phyloP scores from a whole-genome alignment of 2,329 filamentous ascomycete genomes.

The Cryphonectria radicalis region DNA sequence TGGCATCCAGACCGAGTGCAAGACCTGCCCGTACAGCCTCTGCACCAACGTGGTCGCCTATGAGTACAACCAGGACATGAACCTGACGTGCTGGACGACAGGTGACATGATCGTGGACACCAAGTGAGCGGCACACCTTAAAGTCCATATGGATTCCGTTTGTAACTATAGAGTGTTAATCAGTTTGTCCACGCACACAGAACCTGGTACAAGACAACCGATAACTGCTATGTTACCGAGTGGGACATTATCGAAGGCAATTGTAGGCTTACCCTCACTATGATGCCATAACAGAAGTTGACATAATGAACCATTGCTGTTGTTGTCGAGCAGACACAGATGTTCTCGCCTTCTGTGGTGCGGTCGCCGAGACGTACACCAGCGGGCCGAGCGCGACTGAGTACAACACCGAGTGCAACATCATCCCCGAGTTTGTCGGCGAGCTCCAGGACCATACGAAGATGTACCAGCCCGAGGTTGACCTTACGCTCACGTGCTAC shows the following conservation, averaged over 20 bases:
- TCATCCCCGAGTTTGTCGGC: slow-evolving; percentile 21
- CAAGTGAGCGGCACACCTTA: slow-evolving; percentile 3
- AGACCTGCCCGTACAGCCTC: slow-evolving; percentile 26
- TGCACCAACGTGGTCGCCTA: slow-evolving; percentile 24
- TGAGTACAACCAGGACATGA: slow-evolving; percentile 11
- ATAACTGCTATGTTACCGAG: slow-evolving; percentile 27
- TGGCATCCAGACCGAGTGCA: slow-evolving; percentile 29
- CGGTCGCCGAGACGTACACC: slow-evolving; percentile 10
- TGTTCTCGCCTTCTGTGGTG: slow-evolving; percentile 26
- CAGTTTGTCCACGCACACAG: background rate
- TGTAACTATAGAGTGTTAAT: background rate
- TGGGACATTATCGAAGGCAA: slow-evolving; percentile 29
- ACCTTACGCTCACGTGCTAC: slow-evolving; percentile 27
- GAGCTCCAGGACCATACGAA: slow-evolving; percentile 25
- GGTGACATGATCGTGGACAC: slow-evolving; percentile 28
- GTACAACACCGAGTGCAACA: slow-evolving; percentile 29
- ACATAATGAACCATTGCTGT: background rate
- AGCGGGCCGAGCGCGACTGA: slow-evolving; percentile 20
- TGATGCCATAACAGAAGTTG: background rate
- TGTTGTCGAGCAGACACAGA: slow-evolving; percentile 15
- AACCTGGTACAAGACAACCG: slow-evolving; percentile 24
- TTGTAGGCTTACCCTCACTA: background rate
- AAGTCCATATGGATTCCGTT: background rate
- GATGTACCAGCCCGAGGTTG: slow-evolving; percentile 28
- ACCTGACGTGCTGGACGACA: slow-evolving; percentile 25